Percentiles rank a stretch among this genome's conserved stretches.
Conservation (phyloP, 2,329 filamentous ascomycete genomes). For the Ophiostoma novo-ulmi region DNA sequence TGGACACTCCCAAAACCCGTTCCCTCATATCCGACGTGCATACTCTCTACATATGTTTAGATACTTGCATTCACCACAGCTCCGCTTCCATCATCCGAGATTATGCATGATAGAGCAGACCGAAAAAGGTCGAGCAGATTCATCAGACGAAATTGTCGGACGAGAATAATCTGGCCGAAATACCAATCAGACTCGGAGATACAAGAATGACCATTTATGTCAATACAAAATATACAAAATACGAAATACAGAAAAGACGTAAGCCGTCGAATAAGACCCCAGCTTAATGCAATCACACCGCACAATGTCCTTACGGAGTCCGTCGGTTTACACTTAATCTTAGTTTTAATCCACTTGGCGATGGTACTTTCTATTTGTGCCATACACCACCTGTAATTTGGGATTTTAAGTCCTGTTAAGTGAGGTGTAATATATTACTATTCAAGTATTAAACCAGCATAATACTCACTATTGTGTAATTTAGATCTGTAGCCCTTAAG, state of each 20-base stretch:
- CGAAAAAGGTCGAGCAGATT: neutral
- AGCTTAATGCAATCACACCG: neutral
- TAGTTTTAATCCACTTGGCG: neutral
- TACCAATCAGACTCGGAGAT: too few species aligned
- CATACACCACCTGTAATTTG: neutral
- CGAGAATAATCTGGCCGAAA: neutral
- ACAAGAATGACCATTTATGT: too few species aligned
- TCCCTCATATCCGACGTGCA: neutral
- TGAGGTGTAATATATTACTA: neutral
- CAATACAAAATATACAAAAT: too few species aligned
- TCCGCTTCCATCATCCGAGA: conserved; percentile 5
- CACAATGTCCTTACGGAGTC: neutral
- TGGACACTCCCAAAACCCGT: neutral
- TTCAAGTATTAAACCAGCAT: neutral
- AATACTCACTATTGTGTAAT: neutral
- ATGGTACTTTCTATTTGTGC: neutral
- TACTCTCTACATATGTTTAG: neutral
- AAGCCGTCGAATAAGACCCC: neutral
- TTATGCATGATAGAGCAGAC: neutral
- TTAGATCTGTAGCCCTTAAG: neutral
- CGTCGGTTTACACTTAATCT: neutral
- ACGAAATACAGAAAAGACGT: neutral
- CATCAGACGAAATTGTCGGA: neutral
- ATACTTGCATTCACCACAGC: neutral
- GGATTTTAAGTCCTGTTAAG: neutral